Conservation (phyloP, 2,329 filamentous ascomycete genomes). For the Ophiostoma fasciatum region DNA sequence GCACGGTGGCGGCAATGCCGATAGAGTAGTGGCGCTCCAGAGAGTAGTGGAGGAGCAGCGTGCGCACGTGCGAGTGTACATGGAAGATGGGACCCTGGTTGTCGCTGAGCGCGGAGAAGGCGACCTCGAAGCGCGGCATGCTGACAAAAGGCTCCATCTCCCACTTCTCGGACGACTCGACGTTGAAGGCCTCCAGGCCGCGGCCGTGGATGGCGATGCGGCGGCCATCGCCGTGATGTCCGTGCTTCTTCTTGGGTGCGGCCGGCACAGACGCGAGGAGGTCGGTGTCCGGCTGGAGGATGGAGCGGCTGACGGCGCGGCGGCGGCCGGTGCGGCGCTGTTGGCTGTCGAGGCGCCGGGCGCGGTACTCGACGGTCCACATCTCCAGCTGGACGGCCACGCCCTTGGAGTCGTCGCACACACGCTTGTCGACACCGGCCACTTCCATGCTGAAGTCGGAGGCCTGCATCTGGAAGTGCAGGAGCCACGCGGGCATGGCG, state of each 20-base stretch:
- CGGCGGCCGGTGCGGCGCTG: constrained; percentile 47
- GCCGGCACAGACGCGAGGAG: constrained; percentile 34
- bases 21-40: constrained; percentile 86
- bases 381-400: constrained; percentile 76
- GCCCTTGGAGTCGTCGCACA: constrained; percentile 70
- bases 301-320: constrained; percentile 57
- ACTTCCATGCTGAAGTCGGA: constrained; percentile 83
- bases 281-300: constrained; percentile 55
- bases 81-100: constrained; percentile 78
- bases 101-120: constrained; percentile 73
- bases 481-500: constrained; percentile 67
- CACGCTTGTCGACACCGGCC: constrained; percentile 70
- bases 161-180: constrained; percentile 73
- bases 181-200: constrained; percentile 77
- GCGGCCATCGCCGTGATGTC: constrained; percentile 56
- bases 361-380: constrained; percentile 79
- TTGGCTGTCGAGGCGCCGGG: constrained; percentile 55
- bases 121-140: constrained; percentile 75
- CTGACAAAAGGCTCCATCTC: constrained; percentile 77
- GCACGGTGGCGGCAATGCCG: constrained; percentile 62
- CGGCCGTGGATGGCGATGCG: constrained; percentile 67
- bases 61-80: constrained; percentile 65
- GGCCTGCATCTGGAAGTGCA: constrained; percentile 71
- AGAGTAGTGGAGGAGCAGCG: constrained; percentile 75
- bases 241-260: constrained; percentile 39